A percentile compares a stretch with the other conserved stretches of the same genome.
Evolutionary conservation across 2,329 filamentous ascomycete species (phyloP).

Genomic region (Trichoderma oligosporum): DNA sequence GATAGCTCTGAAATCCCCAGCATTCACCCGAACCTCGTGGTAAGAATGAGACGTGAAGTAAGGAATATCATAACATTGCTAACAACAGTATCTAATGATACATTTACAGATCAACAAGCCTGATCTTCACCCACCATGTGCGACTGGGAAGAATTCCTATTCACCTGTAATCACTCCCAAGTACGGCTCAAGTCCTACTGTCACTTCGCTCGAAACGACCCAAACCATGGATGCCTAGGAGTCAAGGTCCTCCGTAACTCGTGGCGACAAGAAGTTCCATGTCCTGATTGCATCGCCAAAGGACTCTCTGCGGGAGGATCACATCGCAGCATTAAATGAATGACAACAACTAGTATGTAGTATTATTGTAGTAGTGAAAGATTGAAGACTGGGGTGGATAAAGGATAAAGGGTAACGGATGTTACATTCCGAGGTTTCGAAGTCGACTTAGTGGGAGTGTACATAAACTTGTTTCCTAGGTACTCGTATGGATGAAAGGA

Average conservation of each 20-base stretch:
- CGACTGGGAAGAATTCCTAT: slow-evolving; percentile 66
- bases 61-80: neutral
- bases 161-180: slow-evolving; percentile 59
- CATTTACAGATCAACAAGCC: neutral
- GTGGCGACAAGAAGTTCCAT: slow-evolving; percentile 53
- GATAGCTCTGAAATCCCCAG: neutral
- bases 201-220: slow-evolving; percentile 71
- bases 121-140: slow-evolving; percentile 51
- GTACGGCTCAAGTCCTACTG: slow-evolving; percentile 64
- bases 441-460: neutral
- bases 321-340: neutral
- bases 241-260: slow-evolving; percentile 62
- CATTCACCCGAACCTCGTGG: neutral
- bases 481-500: neutral
- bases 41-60: neutral
- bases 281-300: slow-evolving; percentile 43
- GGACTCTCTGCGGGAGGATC: neutral
- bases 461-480: neutral
- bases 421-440: neutral
- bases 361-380: no score
- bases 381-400: no score
- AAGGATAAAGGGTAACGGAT: neutral
- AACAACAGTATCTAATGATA: neutral
- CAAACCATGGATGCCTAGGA: slow-evolving; percentile 63
- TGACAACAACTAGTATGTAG: no score